Conservation (phyloP, 2,329 filamentous ascomycete species). For the Exophiala bonariae region DNA sequence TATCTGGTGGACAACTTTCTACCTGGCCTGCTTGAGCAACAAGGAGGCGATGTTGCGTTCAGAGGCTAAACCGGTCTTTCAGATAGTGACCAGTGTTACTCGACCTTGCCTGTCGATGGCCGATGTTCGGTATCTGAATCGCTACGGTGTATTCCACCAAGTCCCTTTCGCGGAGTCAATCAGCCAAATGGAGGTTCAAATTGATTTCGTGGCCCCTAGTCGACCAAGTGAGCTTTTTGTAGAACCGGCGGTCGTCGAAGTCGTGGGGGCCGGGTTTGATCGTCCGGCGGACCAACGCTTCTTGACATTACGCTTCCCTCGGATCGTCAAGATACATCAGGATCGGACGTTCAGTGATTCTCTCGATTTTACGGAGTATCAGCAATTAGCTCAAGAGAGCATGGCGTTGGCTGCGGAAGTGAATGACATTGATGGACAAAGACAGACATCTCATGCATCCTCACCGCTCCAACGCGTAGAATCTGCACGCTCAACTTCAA, state of each 20-base stretch:
- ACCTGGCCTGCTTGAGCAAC: conserved; percentile 73
- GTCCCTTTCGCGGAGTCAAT: conserved; percentile 35
- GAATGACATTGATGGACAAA: too few species aligned
- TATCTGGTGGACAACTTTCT: conserved; percentile 73
- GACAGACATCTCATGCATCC: too few species aligned
- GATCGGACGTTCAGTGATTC: conserved; percentile 71
- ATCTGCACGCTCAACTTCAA: too few species aligned
- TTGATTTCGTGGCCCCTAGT: conserved; percentile 46
- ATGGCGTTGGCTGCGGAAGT: conserved; percentile 35
- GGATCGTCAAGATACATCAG: conserved; percentile 72
- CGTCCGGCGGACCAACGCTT: conserved; percentile 63
- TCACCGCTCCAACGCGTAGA: too few species aligned
- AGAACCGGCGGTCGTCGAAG: conserved; percentile 73
- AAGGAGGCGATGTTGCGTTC: conserved; percentile 56
- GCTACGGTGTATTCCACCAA: too few species aligned
- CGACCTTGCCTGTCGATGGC: conserved; percentile 32
- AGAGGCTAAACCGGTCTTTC: conserved; percentile 57
- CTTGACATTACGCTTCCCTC: conserved; percentile 74
- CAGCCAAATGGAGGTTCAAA: conserved; percentile 42
- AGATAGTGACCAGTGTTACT: conserved; percentile 58
- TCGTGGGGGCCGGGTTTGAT: conserved; percentile 73
- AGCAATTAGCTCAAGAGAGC: conserved; percentile 60
- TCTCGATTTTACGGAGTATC: conserved; percentile 69
- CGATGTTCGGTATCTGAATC: conserved; percentile 37
- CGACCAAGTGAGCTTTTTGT: conserved; percentile 55